Percentiles rank a stretch among this genome's conserved stretches.
Evolutionary conservation across 179 eudicot species (phyloP).

Genomic region (Beta macrorhiza): DNA sequence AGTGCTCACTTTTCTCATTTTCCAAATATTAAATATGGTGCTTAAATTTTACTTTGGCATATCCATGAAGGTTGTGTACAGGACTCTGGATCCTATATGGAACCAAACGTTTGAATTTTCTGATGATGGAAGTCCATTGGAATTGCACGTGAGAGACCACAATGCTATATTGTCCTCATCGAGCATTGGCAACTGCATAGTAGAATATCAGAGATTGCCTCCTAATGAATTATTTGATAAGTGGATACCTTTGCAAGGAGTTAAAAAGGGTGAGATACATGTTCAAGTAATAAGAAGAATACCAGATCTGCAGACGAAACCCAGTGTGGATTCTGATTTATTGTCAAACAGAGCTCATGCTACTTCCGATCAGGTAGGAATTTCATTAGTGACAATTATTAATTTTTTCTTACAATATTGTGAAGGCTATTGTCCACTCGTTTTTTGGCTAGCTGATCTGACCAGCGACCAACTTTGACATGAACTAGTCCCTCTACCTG

Average conservation of each 20-base stretch:
- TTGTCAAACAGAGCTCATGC: slow-evolving; percentile 53
- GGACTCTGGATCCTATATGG: slow-evolving; percentile 80
- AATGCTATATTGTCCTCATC: slow-evolving; percentile 72
- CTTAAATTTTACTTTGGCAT: background rate
- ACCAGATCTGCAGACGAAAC: slow-evolving; percentile 55
- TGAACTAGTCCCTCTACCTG: too few relatives aligned
- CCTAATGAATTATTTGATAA: slow-evolving; percentile 71
- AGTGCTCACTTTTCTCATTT: background rate
- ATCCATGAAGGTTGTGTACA: slow-evolving; percentile 61
- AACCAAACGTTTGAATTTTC: slow-evolving; percentile 84
- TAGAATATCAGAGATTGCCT: slow-evolving; percentile 81
- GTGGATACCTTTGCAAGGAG: slow-evolving; percentile 98
- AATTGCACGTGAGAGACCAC: slow-evolving; percentile 77
- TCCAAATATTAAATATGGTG: background rate
- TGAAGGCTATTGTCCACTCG: background rate
- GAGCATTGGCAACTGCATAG: slow-evolving; percentile 81
- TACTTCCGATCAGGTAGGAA: slow-evolving; percentile 60
- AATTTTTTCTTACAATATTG: background rate
- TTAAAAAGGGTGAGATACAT: slow-evolving; percentile 86
- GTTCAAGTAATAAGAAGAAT: slow-evolving; percentile 69
- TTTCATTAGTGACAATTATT: background rate
- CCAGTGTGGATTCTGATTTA: slow-evolving; percentile 53
- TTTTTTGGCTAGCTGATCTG: background rate
- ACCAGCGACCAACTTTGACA: too few relatives aligned
- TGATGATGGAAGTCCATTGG: slow-evolving; percentile 76